Conservation (phyloP, 1,139 yeast species). For the Yamadazyma friedrichii region DNA sequence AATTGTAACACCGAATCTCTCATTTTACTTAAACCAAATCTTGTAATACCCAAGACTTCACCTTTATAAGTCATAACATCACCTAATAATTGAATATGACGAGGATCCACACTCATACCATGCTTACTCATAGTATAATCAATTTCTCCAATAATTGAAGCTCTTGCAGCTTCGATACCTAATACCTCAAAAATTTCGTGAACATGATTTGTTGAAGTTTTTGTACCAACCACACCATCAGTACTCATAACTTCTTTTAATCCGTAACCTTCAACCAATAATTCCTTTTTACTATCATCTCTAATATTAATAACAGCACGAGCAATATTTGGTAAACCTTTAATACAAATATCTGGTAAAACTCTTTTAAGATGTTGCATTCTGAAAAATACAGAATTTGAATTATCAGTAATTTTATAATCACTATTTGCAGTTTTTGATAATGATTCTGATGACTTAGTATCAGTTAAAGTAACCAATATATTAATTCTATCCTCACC, state of each 20-base stretch:
- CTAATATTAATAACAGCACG: slow-evolving; percentile 95
- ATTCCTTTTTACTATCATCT: slow-evolving; percentile 82
- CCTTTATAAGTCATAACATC: slow-evolving; percentile 99
- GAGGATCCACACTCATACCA: slow-evolving; percentile 99
- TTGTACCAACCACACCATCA: slow-evolving; percentile 90
- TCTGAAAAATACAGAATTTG: slow-evolving; percentile 73
- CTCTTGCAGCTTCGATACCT: slow-evolving; percentile 97
- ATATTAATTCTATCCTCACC: slow-evolving; percentile 75
- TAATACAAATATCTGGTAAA: slow-evolving; percentile 83
- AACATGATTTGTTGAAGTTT: slow-evolving; percentile 88
- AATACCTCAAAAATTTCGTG: slow-evolving; percentile 85
- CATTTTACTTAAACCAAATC: slow-evolving; percentile 98
- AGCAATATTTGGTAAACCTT: slow-evolving; percentile 86
- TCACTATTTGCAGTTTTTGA: slow-evolving; percentile 24
- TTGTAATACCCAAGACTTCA: slow-evolving; percentile 94
- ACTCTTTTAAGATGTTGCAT: slow-evolving; percentile 87
- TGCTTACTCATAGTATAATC: slow-evolving; percentile 98
- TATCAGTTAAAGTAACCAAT: slow-evolving; percentile 61
- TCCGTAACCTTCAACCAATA: slow-evolving; percentile 97
- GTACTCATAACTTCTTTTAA: slow-evolving; percentile 95
- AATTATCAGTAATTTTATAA: slow-evolving; percentile 30
- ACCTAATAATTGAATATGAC: slow-evolving; percentile 95
- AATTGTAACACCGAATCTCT: slow-evolving; percentile 95
- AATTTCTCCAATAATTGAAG: slow-evolving; percentile 89
- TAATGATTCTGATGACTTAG: slow-evolving; percentile 35